These are phyloP conservation scores for Begonia fuchsioides DNA, from an alignment of 306 rosid genomes.

Conservation along the genomic window DNA sequence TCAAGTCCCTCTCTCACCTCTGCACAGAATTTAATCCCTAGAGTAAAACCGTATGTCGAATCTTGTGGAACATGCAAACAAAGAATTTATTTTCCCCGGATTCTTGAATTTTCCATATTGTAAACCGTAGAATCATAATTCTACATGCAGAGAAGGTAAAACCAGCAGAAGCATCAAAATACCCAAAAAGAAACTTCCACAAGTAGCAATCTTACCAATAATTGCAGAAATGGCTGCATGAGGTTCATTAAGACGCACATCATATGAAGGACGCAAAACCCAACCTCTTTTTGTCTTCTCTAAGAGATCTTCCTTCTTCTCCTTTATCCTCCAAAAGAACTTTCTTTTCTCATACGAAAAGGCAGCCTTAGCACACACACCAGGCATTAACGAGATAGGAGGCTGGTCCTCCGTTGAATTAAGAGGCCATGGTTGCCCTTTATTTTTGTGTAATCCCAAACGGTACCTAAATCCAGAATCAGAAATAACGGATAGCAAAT, in stretches of 20 bases:
- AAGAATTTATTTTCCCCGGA: too few relatives aligned
- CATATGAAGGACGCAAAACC: constrained; percentile 38
- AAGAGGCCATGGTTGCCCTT: constrained; percentile 46
- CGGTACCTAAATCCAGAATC: constrained; percentile 62
- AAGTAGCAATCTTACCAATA: constrained; percentile 34
- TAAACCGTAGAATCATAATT: neutral
- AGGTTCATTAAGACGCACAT: constrained; percentile 52
- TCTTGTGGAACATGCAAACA: too few relatives aligned
- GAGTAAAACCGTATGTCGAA: too few relatives aligned
- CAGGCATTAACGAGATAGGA: constrained; percentile 52
- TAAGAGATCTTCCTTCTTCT: constrained; percentile 13
- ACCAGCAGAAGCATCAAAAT: neutral
- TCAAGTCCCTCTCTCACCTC: neutral
- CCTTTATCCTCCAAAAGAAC: constrained; percentile 49
- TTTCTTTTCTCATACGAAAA: constrained; percentile 43
- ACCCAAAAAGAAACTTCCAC: neutral
- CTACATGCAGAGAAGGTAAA: neutral
- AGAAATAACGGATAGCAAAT: constrained; percentile 48
- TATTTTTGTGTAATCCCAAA: constrained; percentile 57
- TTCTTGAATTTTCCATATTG: too few relatives aligned
- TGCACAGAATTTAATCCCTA: too few relatives aligned
- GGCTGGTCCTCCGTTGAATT: constrained; percentile 22
- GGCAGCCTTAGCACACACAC: constrained; percentile 73
- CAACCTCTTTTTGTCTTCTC: constrained; percentile 10
- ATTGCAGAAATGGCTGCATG: constrained; percentile 67